Evolutionary conservation across 371 early-diverging fungal species (phyloP), one percentile per base, ranked within the genome.

Genomic region (Vairimorpha ceranae): DNA sequence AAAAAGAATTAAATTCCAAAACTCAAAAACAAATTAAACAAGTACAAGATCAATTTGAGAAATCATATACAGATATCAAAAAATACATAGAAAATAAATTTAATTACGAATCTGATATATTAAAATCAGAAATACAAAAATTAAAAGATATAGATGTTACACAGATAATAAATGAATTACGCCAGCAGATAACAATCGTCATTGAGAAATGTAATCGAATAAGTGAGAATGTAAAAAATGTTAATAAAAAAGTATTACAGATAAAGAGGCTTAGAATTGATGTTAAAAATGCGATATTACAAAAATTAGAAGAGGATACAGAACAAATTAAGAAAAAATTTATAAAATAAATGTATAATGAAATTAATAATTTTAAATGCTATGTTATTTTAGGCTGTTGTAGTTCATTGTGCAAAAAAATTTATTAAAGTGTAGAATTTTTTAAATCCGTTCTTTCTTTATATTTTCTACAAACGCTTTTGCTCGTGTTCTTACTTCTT

Each of bases 401-500:
- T n/a, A n/a, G n/a, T n/a, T n/a, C n/a, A n/a, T n/a, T n/a, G n/a
- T n/a, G n/a, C n/a, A n/a, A n/a, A n/a, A n/a, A n/a, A n/a, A n/a
- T n/a, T n/a, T n/a, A n/a, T n/a, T n/a, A n/a, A n/a, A n/a, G n/a
- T n/a, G n/a, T n/a, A n/a, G n/a, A n/a, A n/a, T n/a, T n/a, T n/a
- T n/a, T n/a, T n/a, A n/a, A n/a, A n/a, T n/a, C n/a, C 15, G 41
- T 48, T 43, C 8, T 25, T 67, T 67, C 51, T 76, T 76, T 38
- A 48, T 41, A 21, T 38, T 67, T 36, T 63, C 52, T 17, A 74
- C 70, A 64, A 58, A 78, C 41, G 67, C 60, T 27, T 56, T 68
- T 19, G 78, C 78, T 45, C 38, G 52, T n/a, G 32, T 19, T 46
- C 76, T 73, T 4, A 78, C 78, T 21, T 67, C 65, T n/a, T 78